A percentile compares a stretch with the other conserved stretches of the same genome.
phyloP scores from a whole-genome alignment of 164 flowering plant genomes.

The Chimonanthus praecox region DNA sequence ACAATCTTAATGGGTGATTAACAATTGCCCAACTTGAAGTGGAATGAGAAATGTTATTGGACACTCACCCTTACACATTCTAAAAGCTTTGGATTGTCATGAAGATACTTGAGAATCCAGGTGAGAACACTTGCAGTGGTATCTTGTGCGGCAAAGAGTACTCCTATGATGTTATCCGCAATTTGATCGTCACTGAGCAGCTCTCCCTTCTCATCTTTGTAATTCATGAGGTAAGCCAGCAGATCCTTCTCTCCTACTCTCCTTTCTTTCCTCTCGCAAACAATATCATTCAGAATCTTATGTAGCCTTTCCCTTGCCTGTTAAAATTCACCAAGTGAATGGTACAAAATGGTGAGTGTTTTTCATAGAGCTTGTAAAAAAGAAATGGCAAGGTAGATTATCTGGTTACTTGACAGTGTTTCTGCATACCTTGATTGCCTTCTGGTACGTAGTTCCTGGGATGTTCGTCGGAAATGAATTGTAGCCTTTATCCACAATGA shows the following conservation, averaged over 20 bases:
- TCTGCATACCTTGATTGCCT: constrained; percentile 49
- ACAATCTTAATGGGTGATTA: too few species aligned
- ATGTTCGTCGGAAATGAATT: constrained; percentile 64
- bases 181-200: constrained; percentile 53
- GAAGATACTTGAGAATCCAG: constrained; percentile 87
- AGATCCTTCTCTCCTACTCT: constrained; percentile 38
- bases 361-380: too few species aligned
- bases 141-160: constrained; percentile 88
- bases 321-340: neutral
- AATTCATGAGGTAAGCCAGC: constrained; percentile 45
- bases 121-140: constrained; percentile 92
- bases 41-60: neutral
- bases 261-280: constrained; percentile 51
- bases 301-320: constrained; percentile 75
- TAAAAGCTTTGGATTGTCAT: constrained; percentile 66
- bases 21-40: neutral
- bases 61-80: constrained; percentile 60
- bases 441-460: constrained; percentile 59
- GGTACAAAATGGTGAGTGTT: neutral
- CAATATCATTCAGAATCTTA: constrained; percentile 44
- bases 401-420: neutral
- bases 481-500: constrained; percentile 63
- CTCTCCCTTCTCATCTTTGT: constrained; percentile 43
- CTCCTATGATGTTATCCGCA: constrained; percentile 86
- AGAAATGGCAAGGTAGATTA: neutral